These are phyloP conservation scores for Backusella parvicylindrica DNA, from an alignment of 192 early-diverging fungal genomes.

Conservation along the genomic window DNA sequence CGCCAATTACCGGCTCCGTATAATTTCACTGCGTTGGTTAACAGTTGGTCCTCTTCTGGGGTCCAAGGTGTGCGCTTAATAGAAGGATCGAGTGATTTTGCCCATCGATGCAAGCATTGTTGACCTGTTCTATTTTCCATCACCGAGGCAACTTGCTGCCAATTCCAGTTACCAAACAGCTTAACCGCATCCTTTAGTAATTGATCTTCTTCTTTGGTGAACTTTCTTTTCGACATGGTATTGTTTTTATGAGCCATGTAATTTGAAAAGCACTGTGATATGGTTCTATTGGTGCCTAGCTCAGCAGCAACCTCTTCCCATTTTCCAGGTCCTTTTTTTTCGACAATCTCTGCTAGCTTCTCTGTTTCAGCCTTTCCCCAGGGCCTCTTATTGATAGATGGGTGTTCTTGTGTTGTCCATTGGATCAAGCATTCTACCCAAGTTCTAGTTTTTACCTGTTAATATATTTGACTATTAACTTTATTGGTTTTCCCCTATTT, in stretches of 20 bases:
- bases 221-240: conserved; percentile 42
- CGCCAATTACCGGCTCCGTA: conserved; percentile 70
- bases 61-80: conserved; percentile 65
- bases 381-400: conserved; percentile 65
- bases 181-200: conserved; percentile 60
- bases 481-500: too few relatives aligned
- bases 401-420: conserved; percentile 78
- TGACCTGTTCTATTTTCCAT: conserved; percentile 64
- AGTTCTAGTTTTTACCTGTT: conserved; percentile 54
- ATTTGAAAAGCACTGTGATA: conserved; percentile 69
- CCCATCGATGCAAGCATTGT: conserved; percentile 74
- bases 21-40: conserved; percentile 57
- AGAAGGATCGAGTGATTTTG: conserved; percentile 63
- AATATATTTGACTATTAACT: background rate
- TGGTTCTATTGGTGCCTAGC: conserved; percentile 64
- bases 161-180: conserved; percentile 66
- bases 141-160: conserved; percentile 65
- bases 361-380: conserved; percentile 62
- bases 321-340: conserved; percentile 44
- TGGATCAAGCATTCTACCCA: conserved; percentile 74
- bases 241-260: conserved; percentile 54
- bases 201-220: conserved; percentile 69
- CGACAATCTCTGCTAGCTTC: conserved; percentile 43
- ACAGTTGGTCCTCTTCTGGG: conserved; percentile 63
- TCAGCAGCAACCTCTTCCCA: conserved; percentile 67